Evolutionary conservation across 2,329 filamentous ascomycete genomes (phyloP).

Genomic region (Alternaria brassicae): DNA sequence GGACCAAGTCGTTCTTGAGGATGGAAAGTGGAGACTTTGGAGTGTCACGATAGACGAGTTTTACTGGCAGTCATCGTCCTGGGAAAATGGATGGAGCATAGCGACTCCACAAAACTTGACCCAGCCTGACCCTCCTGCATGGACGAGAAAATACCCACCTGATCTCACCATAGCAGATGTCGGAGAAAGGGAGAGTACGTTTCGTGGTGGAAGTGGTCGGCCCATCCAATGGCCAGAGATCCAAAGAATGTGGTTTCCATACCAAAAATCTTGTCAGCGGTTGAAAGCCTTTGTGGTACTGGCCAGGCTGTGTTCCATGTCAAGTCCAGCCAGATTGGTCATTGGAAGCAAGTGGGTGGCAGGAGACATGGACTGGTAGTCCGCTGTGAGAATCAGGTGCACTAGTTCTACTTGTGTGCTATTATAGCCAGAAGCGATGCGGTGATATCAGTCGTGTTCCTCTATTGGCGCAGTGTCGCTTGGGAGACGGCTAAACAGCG

Average conservation of each 20-base stretch:
- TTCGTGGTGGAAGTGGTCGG: conserved; percentile 28
- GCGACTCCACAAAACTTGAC: conserved; percentile 23
- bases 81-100: conserved; percentile 35
- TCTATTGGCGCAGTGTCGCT: not conserved
- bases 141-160: conserved; percentile 33
- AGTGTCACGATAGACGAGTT: conserved; percentile 39
- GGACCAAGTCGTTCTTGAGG: conserved; percentile 35
- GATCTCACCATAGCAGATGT: conserved; percentile 30
- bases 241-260: conserved; percentile 36
- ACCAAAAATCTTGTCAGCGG: conserved; percentile 33
- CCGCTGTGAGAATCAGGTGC: not conserved
- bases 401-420: not conserved
- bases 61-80: conserved; percentile 35
- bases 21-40: conserved; percentile 36
- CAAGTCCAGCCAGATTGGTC: conserved; percentile 27
- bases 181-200: conserved; percentile 30
- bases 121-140: conserved; percentile 19
- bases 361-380: conserved; percentile 25
- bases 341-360: conserved; percentile 31
- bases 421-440: not conserved
- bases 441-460: not conserved
- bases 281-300: conserved; percentile 30
- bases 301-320: conserved; percentile 36
- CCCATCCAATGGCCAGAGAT: conserved; percentile 36
- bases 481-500: not conserved